These are phyloP conservation scores for Luvunga scandens DNA, from an alignment of 345 rosid species.

Conservation along the genomic window DNA sequence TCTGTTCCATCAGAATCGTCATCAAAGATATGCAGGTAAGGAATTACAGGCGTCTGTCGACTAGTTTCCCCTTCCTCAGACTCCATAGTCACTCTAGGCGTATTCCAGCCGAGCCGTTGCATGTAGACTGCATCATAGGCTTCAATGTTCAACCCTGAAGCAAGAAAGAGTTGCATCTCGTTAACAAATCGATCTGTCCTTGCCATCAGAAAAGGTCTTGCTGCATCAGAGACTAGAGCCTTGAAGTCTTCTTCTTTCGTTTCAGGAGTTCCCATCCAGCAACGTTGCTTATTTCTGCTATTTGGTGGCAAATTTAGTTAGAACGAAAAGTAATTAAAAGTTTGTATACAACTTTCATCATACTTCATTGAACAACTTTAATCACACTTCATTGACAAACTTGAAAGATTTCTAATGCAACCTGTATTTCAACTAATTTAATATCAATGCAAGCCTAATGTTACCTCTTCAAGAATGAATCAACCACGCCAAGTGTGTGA, in stretches of 20 bases:
- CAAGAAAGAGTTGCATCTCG: constrained; percentile 72
- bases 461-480: constrained; percentile 65
- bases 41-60: constrained; percentile 22
- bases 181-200: constrained; percentile 60
- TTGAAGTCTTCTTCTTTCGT: constrained; percentile 49
- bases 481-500: constrained; percentile 68
- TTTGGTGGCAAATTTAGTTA: background rate
- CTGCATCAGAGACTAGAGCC: constrained; percentile 46
- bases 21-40: constrained; percentile 52
- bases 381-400: background rate
- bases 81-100: constrained; percentile 19
- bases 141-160: constrained; percentile 61
- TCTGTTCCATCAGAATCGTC: constrained; percentile 43
- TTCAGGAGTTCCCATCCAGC: constrained; percentile 33
- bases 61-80: constrained; percentile 24
- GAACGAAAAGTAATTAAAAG: background rate
- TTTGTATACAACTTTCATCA: background rate
- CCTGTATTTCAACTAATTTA: background rate
- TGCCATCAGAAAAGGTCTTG: constrained; percentile 60
- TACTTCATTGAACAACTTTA: background rate
- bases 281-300: constrained; percentile 35
- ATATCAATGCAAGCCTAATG: background rate
- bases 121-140: constrained; percentile 70
- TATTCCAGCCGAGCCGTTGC: constrained; percentile 42
- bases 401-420: background rate